Conservation (phyloP, 2,329 filamentous ascomycete species). For the Trichothecium sympodiale region DNA sequence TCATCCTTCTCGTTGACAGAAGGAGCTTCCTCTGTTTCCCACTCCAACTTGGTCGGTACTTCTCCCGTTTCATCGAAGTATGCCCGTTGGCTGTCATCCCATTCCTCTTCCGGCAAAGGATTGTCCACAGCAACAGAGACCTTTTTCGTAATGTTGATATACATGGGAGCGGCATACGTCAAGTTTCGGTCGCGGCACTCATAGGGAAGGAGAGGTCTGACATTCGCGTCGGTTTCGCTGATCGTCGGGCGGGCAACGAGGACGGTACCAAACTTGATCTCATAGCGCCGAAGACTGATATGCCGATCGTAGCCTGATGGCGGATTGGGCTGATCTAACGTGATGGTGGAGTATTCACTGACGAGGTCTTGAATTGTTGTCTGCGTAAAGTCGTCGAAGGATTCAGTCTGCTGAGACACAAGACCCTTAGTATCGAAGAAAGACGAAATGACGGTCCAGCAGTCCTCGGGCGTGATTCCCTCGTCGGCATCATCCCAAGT, state of each 20-base stretch:
- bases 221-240: conserved; percentile 84
- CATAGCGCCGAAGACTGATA: conserved; percentile 81
- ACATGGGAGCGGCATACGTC: conserved; percentile 87
- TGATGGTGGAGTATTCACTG: conserved; percentile 80
- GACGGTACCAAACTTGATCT: conserved; percentile 87
- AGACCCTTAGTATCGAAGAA: conserved; percentile 96
- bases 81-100: conserved; percentile 52
- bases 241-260: conserved; percentile 83
- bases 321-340: conserved; percentile 86
- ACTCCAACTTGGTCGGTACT: conserved; percentile 45
- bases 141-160: conserved; percentile 77
- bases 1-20: conserved; percentile 41
- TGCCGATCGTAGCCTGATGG: conserved; percentile 64
- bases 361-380: conserved; percentile 93
- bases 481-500: conserved; percentile 50
- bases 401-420: conserved; percentile 95
- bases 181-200: conserved; percentile 92
- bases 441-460: conserved; percentile 93
- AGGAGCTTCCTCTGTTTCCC: conserved; percentile 48
- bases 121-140: conserved; percentile 75
- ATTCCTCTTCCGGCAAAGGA: conserved; percentile 52
- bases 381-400: conserved; percentile 92
- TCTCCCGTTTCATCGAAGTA: conserved; percentile 45
- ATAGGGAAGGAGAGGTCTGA: conserved; percentile 78
- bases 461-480: conserved; percentile 88